Base-by-base conservation (phyloP, 306 rosid genomes). In the Neltuma alba region DNA sequence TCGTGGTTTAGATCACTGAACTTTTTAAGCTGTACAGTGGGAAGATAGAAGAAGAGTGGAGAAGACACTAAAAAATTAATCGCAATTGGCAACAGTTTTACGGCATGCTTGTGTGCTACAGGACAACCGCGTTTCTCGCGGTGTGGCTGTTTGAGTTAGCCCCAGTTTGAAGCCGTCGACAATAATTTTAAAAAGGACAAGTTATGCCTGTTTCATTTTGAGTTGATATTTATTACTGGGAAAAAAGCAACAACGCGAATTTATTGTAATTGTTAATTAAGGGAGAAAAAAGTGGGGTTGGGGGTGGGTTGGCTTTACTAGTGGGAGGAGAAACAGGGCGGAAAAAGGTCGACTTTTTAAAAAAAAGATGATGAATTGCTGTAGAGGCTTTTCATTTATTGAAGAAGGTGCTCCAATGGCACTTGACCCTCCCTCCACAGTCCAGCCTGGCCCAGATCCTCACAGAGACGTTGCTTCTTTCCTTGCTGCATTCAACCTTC, bases 101-200 rank as follows among this genome's bases (percentile, higher is more conserved):
- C 36, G 55, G 55, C 28, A 60, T 41, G n/a, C 21, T 72, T 76
- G 69, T 0, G 60, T 14, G 9, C 44, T 23, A 71, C 63, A 69
- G 28, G 60, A 11, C 42, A 48, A 66, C 48, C 6, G 55, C 16
- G 55, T 54, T 72, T 33, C 38, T 3, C 23, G 2, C 2, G 2
- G 1, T 0, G 83, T 78, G 80, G 80, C 44, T 87, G 76, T 75
- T 87, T 9, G 48, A 71, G 79, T 50, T 85, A 72, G 37, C 87
- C 88, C 50, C 60, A 7, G 1, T 21, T 21, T 21, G 62, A 2
- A 23, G 62, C 63, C 33, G 6, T 8, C 3, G 33, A 18, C 12
- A 7, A 27, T 58, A 36, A 58, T 12, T 11, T 44, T 44, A 4
- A 41, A 11, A 41, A 41, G 45, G 45, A 41, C 12, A 38, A 38